Base-by-base conservation (phyloP, 2,329 filamentous ascomycete species). In the Neonectria hederae region DNA sequence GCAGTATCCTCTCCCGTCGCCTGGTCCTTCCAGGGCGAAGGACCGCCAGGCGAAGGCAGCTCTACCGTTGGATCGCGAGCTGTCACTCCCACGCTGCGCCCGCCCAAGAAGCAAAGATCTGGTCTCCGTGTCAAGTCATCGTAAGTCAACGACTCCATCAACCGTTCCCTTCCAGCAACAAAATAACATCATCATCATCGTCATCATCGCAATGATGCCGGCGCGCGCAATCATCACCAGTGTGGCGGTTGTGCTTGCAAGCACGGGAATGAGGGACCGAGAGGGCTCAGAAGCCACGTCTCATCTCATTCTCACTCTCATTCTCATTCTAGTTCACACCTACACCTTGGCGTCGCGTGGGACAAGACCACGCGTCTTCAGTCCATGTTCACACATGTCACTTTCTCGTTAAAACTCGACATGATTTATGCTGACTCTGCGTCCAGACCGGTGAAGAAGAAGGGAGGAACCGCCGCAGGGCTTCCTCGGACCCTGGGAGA, bases 391-490 rank as follows among this genome's bases (percentile, higher is more conserved):
- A 26, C 26, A 14, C 10, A 21, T 19, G 4, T 24, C n/a, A 19
- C 42, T 7, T 40, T 46, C 59, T 21, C 13, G 28, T 14, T 35
- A 46, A 54, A 19, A 17, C 19, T 2, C 53, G 22, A 24, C 13
- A 38, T 49, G 26, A 51, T n/a, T 26, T 53, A 54, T 65, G 65
- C 75, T 76, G 68, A 75, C 67, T 56, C 68, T 66, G 68, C 58
- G 57, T 72, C 53, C 76, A 94, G 92, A 70, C 92, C 92, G 11
- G 75, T 80, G 48, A 94, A 94, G 82, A 93, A 91, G 81, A 91
- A 90, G 78, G 84, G 85, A 65, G 87, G 89, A 71, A 87, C 88
- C 69, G 86, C 89, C 71, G 90, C 89, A 76, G 91, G 90, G 73
- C 84, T 92, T 76, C 86, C 90, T 75, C 87, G 88, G 73, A 80